A percentile compares a stretch with the other conserved stretches of the same genome.
Conservation (phyloP, 495 filamentous ascomycete genomes). For the Filosporella fistucella region DNA sequence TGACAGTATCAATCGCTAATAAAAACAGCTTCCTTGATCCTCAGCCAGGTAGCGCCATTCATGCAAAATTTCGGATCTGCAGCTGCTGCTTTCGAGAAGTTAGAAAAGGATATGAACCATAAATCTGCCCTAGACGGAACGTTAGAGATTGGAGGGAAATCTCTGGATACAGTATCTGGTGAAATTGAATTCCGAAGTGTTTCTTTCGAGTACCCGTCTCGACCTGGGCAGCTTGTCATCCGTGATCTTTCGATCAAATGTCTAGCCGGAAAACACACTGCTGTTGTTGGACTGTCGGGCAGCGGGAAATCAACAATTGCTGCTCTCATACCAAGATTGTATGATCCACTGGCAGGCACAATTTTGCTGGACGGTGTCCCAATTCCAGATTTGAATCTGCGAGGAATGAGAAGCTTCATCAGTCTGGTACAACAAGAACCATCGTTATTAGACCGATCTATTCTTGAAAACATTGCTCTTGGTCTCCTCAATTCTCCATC, state of each 20-base stretch:
- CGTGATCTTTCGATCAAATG: conserved; percentile 44
- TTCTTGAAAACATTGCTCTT: conserved; percentile 64
- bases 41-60: conserved; percentile 61
- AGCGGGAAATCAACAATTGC: conserved; percentile 65
- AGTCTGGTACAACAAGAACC: conserved; percentile 66
- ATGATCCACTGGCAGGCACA: conserved; percentile 47
- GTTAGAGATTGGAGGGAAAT: conserved; percentile 3
- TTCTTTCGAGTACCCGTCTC: conserved; percentile 55
- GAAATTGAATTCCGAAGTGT: conserved; percentile 48
- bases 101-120: conserved; percentile 48
- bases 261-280: conserved; percentile 53
- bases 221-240: conserved; percentile 50
- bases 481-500: conserved; percentile 49
- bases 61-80: conserved; percentile 53
- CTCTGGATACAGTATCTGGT: conserved; percentile 28
- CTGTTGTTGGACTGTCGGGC: conserved; percentile 62
- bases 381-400: conserved; percentile 49
- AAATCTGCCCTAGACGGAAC: conserved; percentile 46
- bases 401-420: conserved; percentile 48
- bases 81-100: conserved; percentile 44
- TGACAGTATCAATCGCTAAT: conserved; percentile 48
- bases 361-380: conserved; percentile 52
- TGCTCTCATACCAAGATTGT: conserved; percentile 48
- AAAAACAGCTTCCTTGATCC: not conserved
- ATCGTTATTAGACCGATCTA: conserved; percentile 55